Base-by-base conservation (phyloP, 352 stramenopile species). In the Pythium plurisporium region DNA sequence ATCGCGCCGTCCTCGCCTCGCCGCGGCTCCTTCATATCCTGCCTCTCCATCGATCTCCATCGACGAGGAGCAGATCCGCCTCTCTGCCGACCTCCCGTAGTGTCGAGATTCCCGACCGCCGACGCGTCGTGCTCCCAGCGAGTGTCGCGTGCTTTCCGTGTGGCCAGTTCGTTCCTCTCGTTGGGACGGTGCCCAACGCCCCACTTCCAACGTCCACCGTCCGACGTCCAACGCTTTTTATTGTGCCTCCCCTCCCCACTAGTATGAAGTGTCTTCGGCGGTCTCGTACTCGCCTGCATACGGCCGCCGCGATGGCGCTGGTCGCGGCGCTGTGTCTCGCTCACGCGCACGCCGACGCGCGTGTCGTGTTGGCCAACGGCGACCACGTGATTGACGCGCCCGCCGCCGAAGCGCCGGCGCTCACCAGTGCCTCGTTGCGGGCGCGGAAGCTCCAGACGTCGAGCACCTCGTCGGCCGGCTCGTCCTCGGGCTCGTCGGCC, bases 271-370 rank as follows among this genome's bases (percentile, higher is more conserved):
- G 9, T 17, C 31, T 44, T 9, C 48, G 56, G 31, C 56, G 47
- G 47, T 48, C 55, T 27, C 57, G 46, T 11, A 23, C 31, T 14
- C 56, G 48, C 7, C 34, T 58, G 17, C 1, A 7, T 8, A 47
- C 59, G 19, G 37, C n/a, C 17, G 26, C 44, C 20, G 48, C 48
- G 30, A 37, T 37, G 17, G 40, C 47, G 37, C 29, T 64, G 17
- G 30, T 59, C 33, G 57, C 43, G 14, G 47, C 57, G 48, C 34
- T 59, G 6, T 17, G 59, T 11, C 41, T 65, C 40, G 47, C 57
- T 11, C 17, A 27, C 11, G 48, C 30, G 5, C 2, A 47, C 19
- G 43, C 44, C 10, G 29, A 38, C 25, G 27, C 20, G 17, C 30
- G 26, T 12, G 45, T 44, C 4, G 37, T 19, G 5, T 37, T 34